Base-by-base conservation (phyloP, 768 basidiomycete genomes). In the Leucosporidium scottii region DNA sequence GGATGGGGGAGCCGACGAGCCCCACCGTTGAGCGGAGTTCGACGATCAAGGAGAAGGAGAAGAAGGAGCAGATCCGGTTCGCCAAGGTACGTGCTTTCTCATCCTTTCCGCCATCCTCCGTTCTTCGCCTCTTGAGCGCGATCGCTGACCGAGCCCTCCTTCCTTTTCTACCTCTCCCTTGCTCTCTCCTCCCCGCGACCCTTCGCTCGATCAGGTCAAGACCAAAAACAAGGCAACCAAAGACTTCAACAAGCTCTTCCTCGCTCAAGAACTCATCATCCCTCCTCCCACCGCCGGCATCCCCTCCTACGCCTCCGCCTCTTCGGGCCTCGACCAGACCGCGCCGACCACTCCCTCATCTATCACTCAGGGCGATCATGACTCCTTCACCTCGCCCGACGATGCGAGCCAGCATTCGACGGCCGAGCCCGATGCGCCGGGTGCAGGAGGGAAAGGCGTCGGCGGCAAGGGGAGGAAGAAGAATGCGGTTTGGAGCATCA, bases 231-330 rank as follows among this genome's bases (percentile, higher is more conserved):
- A 71, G 56, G 61, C 66, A 4, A 49, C 56, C 17, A 67, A 69
- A 49, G 69, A 71, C 15, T 73, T 77, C 51, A 59, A 58, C 49
- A 30, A 67, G 20, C 67, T 77, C 44, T 77, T 77, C 62, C 73
- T 77, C 30, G 75, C 76, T 2, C 76, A 77, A 55, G 72, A 74
- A 28, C 64, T 76, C 49, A 20, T 59, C 66, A 71, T 74, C 48
- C n/a, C 49, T 12, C 21, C 64, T 8, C n/a, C 65, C 0, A 39
- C n/a, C 49, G 4, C 21, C 64, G 3, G 20, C 65, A 0, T 27
- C 49, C 7, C 34, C 53, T 21, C 5, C 44, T 18, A 20, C 68
- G 0, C 49, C 36, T n/a, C 34, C 50, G 27, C 55, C 3, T 12
- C 39, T 13, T 58, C 13, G 20, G 25, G 23, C 20, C 15, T 50